Base-by-base conservation (phyloP, 108 stramenopile species). In the Fragilaria crotonensis region DNA sequence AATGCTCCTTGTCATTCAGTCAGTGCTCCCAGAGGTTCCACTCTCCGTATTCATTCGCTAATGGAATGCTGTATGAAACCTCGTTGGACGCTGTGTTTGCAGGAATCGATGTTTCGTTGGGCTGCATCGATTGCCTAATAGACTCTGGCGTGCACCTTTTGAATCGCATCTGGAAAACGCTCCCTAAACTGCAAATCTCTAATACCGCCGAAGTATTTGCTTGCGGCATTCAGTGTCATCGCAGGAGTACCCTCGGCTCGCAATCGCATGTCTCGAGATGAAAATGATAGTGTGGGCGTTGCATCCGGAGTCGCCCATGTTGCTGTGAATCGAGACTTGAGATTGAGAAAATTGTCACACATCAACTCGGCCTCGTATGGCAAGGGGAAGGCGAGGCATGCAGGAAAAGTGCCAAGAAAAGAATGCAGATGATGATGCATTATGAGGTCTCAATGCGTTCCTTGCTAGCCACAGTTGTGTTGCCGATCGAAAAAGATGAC, bases 401-500 rank as follows among this genome's bases (percentile, higher is more conserved):
- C 61, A 48, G 58, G 48, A 53, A 52, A 30, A 71, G 74, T 33
- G 84, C 81, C 33, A 85, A 82, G 67, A 78, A 71, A 36, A 70
- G 87, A 33, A 85, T 85, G 5, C 85, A 83, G 41, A 70, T 84
- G 33, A 85, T 89, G 82, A 93, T 93, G 87, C 90, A 93, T 45
- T 93, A 93, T 59, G 71, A 81, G 49, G 82, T 93, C 2, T 84
- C 83, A 19, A 65, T 93, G 25, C 79, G 84, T 21, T 87, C 91
- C 2, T 93, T 93, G 65, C 78, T 85, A 5, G 91, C 91, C 9
- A 93, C 91, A 4, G 84, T 93, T 25, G 73, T 78, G 33, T 18
- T 66, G 28, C 73, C 74, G 2, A 11, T 41, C 14, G 36, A 25
- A 54, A 32, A 3, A 33, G 5, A 14, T 30, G 30, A 21, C 22